Conservation (phyloP, 176 grass and related monocot genomes). For the Oryza meridionalis region DNA sequence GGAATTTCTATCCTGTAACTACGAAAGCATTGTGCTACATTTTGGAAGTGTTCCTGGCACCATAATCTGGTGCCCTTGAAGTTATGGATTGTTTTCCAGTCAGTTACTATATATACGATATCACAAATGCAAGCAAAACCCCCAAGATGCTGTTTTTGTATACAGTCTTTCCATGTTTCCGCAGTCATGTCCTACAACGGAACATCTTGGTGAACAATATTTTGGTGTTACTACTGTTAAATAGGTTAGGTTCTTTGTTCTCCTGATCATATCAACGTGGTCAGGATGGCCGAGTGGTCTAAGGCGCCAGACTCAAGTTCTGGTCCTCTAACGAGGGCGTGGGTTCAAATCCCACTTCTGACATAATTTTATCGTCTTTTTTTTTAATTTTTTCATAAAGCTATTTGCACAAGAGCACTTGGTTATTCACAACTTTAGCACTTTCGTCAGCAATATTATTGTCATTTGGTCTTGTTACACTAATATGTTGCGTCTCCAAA, state of each 20-base stretch:
- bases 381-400: no score
- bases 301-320: conserved; percentile 99
- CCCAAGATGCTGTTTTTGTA: background rate
- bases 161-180: background rate
- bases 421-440: no score
- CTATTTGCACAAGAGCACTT: no score
- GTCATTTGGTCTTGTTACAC: no score
- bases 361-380: conserved; percentile 24
- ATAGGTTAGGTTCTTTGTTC: no score
- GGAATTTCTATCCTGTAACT: background rate
- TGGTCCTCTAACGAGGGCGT: conserved; percentile 91
- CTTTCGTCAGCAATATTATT: no score
- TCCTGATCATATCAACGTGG: background rate
- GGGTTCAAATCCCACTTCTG: conserved; percentile 94
- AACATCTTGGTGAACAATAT: background rate
- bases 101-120: background rate
- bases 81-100: background rate
- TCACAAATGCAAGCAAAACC: background rate
- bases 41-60: background rate
- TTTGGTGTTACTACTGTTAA: background rate
- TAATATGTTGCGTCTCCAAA: no score
- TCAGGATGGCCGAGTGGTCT: conserved; percentile 99
- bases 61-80: background rate
- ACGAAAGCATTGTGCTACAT: conserved; percentile 2
- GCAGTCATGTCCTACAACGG: background rate